phyloP scores from a whole-genome alignment of 805 yeast genomes.

The Metschnikowia amazonensis region DNA sequence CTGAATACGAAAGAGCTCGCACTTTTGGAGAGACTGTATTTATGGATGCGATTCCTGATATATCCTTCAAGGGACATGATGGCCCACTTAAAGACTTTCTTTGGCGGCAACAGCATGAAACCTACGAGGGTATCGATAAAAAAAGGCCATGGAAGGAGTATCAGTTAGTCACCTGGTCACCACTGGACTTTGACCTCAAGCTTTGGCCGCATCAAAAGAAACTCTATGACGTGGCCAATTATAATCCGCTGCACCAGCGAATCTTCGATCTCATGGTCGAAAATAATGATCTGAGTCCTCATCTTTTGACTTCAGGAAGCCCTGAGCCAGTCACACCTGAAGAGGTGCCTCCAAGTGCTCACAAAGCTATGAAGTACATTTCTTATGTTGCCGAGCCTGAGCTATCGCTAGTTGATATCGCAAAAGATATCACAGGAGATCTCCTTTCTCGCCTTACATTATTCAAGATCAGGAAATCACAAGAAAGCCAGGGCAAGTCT shows the following conservation, averaged over 20 bases:
- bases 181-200: constrained; percentile 72
- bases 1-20: constrained; percentile 28
- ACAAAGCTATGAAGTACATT: constrained; percentile 20
- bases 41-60: constrained; percentile 21
- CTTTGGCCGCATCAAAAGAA: constrained; percentile 64
- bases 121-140: constrained; percentile 43
- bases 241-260: constrained; percentile 33
- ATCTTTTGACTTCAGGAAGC: constrained; percentile 2
- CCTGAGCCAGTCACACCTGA: constrained; percentile 11
- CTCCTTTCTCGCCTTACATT: constrained; percentile 36
- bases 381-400: constrained; percentile 39
- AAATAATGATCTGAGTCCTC: constrained; percentile 3
- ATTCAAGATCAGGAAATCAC: constrained; percentile 34
- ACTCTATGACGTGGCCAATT: constrained; percentile 34
- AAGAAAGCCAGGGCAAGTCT: constrained; percentile 32
- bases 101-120: constrained; percentile 60
- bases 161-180: constrained; percentile 92
- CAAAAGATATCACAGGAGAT: constrained; percentile 31
- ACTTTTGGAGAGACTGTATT: constrained; percentile 25
- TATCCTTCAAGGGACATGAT: constrained; percentile 72
- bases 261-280: constrained; percentile 16
- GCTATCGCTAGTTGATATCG: constrained; percentile 29
- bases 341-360: constrained; percentile 1
- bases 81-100: constrained; percentile 85
- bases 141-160: constrained; percentile 70